phyloP scores from a whole-genome alignment of 1,284 basidiomycete genomes.

The Pascua sp. region DNA sequence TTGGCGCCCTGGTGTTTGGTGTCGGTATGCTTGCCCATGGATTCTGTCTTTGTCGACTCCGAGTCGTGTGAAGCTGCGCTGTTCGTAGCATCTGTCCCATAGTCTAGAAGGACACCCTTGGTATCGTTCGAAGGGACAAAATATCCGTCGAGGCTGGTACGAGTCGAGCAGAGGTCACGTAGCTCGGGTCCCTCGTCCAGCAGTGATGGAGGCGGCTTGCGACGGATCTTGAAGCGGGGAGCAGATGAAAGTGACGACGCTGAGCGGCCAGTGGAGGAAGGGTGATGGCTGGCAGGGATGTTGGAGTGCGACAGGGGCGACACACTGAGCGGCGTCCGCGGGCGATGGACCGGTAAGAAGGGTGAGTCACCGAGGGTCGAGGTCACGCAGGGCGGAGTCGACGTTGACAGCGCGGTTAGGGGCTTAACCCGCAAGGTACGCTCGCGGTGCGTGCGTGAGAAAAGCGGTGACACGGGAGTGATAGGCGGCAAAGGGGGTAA shows the following conservation, averaged over 20 bases:
- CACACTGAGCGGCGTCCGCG: too few species aligned
- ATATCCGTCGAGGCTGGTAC: too few species aligned
- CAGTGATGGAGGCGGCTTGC: conserved; percentile 11
- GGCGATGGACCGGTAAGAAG: too few species aligned
- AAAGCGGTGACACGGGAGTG: neutral
- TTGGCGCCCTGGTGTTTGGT: too few species aligned
- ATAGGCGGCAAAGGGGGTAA: neutral
- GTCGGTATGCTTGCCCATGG: too few species aligned
- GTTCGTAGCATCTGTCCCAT: neutral
- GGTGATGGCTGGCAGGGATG: neutral
- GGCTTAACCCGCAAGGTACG: neutral
- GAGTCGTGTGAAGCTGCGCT: neutral
- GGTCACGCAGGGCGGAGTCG: neutral
- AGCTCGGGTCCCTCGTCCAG: neutral
- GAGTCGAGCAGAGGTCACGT: too few species aligned
- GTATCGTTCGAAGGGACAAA: too few species aligned
- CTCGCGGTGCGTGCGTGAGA: neutral
- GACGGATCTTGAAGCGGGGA: conserved; percentile 11
- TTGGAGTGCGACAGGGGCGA: neutral
- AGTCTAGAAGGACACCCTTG: neutral
- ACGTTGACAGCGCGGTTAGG: neutral
- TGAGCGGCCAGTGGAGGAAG: neutral
- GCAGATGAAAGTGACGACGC: conserved; percentile 1
- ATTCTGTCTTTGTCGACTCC: neutral
- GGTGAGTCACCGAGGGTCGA: too few species aligned